Base-by-base conservation (phyloP, 2,329 filamentous ascomycete species). In the Colletotrichum siamense region DNA sequence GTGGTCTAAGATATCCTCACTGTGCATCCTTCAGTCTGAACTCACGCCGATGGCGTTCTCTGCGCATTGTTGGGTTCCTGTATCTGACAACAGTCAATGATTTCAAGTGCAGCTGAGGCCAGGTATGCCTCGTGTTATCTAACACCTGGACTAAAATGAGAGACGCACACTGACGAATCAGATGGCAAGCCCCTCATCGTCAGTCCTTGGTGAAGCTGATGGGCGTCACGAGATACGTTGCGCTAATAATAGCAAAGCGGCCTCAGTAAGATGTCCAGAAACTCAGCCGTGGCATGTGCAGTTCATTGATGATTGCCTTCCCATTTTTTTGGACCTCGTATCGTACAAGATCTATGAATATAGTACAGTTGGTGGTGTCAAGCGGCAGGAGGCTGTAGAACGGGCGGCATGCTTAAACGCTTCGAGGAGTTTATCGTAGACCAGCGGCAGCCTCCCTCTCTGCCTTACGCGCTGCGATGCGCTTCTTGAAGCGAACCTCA, bases 401-500 rank as follows among this genome's bases (percentile, higher is more conserved):
- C 28, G 70, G 63, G 44, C n/a, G 32, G 12, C 30, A 62, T 22
- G 70, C 63, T 59, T 59, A 28, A 44, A 65, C 16, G 32, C 26
- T 36, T 24, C 28, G 32, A 59, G 24, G 30, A 12, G 28, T 69
- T 65, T 49, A 74, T 76, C 74, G 74, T 32, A 76, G 64, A 69
- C 74, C 68, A 62, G 89, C 83, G 77, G 44, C 44, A 52, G 85
- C 83, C 80, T 89, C 87, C 71, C 87, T 88, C 81, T 89, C 90
- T 78, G 95, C 95, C 85, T 93, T 95, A 79, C 95, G 93, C 87
- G 96, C 95, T 44, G 93, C 93, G 68, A 94, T 92, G 79, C 94
- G 91, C 87, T 92, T 94, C 93, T 98, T 98, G 81, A 96, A 95
- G 81, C 95, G 91, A 69, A 98, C 93, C 87, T 98, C 94, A 18